Evolutionary conservation across 148 eudicot species (phyloP).

Genomic region (Suaeda aralocaspica): DNA sequence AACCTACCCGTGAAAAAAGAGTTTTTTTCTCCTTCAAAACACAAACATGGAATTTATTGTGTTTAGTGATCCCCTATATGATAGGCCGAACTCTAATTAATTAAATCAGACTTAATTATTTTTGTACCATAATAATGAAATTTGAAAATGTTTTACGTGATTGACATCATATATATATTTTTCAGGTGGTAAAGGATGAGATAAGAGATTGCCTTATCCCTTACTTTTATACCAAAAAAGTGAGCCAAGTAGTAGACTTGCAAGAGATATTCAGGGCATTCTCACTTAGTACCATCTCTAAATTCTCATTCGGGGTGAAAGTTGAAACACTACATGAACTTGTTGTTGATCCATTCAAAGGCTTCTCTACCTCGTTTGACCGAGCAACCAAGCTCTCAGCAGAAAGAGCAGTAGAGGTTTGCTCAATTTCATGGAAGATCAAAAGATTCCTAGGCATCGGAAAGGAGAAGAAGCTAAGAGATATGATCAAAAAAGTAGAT

Average conservation of each 20-base stretch:
- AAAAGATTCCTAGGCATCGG: conserved; percentile 49
- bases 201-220: conserved; percentile 43
- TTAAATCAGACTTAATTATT: no score
- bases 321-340: conserved; percentile 25
- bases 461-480: conserved; percentile 40
- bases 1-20: no score
- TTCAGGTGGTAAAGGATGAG: conserved; percentile 35
- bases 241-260: conserved; percentile 33
- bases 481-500: conserved; percentile 40
- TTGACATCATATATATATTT: no score
- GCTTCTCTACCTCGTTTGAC: conserved; percentile 56
- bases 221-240: conserved; percentile 26
- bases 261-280: conserved; percentile 60
- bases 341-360: conserved; percentile 33
- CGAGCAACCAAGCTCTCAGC: conserved; percentile 61
- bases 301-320: conserved; percentile 65
- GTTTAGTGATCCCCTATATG: no score
- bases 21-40: no score
- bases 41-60: no score
- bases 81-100: no score
- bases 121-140: no score
- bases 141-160: no score
- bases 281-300: conserved; percentile 57
- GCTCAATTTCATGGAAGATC: conserved; percentile 52
- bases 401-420: conserved; percentile 46